These are phyloP conservation scores for Saturnispora ahearnii DNA, from an alignment of 805 yeast species.

Conservation along the genomic window DNA sequence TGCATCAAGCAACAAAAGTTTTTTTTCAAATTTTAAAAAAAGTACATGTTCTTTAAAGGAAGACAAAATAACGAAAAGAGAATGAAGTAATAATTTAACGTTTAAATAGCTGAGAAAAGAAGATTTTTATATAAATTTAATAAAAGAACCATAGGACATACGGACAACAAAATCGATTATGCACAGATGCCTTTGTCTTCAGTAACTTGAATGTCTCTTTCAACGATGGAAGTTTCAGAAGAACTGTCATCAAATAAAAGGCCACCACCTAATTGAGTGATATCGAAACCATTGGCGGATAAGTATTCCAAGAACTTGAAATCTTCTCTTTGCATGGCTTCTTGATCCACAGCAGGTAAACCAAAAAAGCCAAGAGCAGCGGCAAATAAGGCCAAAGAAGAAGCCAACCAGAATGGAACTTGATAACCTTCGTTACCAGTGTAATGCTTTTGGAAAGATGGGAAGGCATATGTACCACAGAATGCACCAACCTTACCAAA, in stretches of 20 bases:
- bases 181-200: not conserved
- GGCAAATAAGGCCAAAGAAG: constrained; percentile 65
- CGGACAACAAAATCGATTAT: not conserved
- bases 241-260: constrained; percentile 10
- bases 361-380: constrained; percentile 61
- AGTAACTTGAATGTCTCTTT: not conserved
- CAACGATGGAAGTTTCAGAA: constrained; percentile 2
- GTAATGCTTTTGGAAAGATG: constrained; percentile 56
- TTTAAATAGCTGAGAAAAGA: not conserved
- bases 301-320: constrained; percentile 59
- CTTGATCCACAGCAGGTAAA: constrained; percentile 77
- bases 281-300: constrained; percentile 60
- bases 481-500: constrained; percentile 89
- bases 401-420: constrained; percentile 76
- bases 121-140: not conserved
- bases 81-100: not conserved
- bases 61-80: not conserved
- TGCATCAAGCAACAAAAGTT: too few relatives aligned
- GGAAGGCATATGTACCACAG: constrained; percentile 83
- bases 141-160: not conserved
- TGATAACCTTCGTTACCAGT: constrained; percentile 56
- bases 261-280: constrained; percentile 42
- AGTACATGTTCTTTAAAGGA: too few relatives aligned
- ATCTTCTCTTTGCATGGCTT: constrained; percentile 74
- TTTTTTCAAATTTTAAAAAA: too few relatives aligned